Evolutionary conservation across 164 flowering plant genomes (phyloP).

Genomic region (Liquidambar formosana): DNA sequence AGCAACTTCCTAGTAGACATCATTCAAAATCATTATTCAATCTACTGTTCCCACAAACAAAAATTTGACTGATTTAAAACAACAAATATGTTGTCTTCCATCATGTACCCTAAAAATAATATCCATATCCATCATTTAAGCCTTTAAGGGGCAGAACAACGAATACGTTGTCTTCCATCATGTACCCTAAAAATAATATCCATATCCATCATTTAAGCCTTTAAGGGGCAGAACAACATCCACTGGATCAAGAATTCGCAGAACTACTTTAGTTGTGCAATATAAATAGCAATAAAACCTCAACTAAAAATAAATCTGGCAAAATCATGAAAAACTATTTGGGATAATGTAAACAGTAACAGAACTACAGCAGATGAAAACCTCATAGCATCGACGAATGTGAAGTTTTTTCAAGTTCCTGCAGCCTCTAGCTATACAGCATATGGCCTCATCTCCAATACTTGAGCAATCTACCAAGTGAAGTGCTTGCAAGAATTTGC

Average conservation of each 20-base stretch:
- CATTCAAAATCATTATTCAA: not conserved
- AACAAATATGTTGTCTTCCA: not conserved
- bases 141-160: no score
- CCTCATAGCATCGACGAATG: conserved; percentile 91
- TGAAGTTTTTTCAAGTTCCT: conserved; percentile 78
- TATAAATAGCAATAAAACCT: not conserved
- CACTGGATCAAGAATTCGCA: no score
- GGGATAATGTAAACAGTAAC: not conserved
- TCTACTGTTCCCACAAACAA: no score
- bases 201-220: no score
- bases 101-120: not conserved
- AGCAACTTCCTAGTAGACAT: not conserved
- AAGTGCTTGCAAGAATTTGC: conserved; percentile 81
- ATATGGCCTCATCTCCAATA: conserved; percentile 83
- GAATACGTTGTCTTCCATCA: not conserved
- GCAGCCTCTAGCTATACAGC: conserved; percentile 78
- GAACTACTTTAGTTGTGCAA: no score
- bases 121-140: no score
- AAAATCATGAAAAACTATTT: not conserved
- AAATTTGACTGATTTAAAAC: not conserved
- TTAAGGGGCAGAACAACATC: no score
- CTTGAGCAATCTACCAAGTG: conserved; percentile 82
- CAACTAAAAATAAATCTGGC: not conserved
- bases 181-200: no score
- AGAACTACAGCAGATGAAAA: conserved; percentile 17